A percentile compares a stretch with the other conserved stretches of the same genome.
phyloP scores from a whole-genome alignment of 768 basidiomycete species.

The Tylopilus plumbeoviolaceoides region DNA sequence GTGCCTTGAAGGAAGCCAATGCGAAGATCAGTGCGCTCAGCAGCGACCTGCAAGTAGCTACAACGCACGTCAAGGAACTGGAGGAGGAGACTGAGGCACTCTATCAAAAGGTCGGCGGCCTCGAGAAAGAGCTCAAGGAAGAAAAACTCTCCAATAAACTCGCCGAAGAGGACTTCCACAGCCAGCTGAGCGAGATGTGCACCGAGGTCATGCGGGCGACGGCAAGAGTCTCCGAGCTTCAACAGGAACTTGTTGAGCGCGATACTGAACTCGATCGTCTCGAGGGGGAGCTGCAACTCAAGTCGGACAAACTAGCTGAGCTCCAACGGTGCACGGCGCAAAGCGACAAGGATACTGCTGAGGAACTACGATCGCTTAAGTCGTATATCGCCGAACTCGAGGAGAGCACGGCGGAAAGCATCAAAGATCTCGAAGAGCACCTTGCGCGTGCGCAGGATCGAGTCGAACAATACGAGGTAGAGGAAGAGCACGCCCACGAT shows the following conservation, averaged over 20 bases:
- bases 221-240: constrained; percentile 39
- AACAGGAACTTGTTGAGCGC: constrained; percentile 43
- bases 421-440: constrained; percentile 55
- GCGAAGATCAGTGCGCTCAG: constrained; percentile 52
- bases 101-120: constrained; percentile 47
- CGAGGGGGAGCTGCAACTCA: constrained; percentile 44
- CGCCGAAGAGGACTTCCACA: constrained; percentile 37
- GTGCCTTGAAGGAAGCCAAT: constrained; percentile 63
- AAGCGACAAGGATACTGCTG: constrained; percentile 22
- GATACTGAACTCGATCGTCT: constrained; percentile 27
- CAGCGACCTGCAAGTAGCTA: constrained; percentile 50
- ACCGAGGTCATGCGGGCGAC: constrained; percentile 28
- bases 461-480: constrained; percentile 39
- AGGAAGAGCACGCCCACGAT: constrained; percentile 46
- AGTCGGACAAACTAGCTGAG: constrained; percentile 21
- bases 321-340: constrained; percentile 24
- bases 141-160: constrained; percentile 43
- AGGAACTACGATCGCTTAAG: constrained; percentile 40
- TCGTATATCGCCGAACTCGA: constrained; percentile 57
- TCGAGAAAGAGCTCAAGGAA: constrained; percentile 55
- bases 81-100: constrained; percentile 57
- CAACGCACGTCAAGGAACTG: constrained; percentile 53
- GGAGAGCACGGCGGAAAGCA: constrained; percentile 47
- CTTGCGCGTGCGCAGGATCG: constrained; percentile 45
- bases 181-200: constrained; percentile 30